Evolutionary conservation across 2,329 filamentous ascomycete species (phyloP).

Genomic region (Xylaria sp.): DNA sequence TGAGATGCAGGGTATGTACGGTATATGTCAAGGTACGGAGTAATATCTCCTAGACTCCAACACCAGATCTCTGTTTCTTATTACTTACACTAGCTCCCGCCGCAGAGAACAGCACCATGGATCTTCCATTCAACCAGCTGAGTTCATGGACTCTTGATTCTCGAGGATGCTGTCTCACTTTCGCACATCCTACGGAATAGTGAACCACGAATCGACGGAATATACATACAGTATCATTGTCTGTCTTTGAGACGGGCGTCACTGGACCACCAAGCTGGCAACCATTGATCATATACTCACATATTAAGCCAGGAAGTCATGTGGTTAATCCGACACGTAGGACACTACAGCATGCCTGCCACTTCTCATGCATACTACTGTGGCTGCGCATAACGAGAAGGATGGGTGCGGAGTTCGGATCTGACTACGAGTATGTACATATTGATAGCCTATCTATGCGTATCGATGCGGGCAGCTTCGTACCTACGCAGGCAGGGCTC

Average conservation of each 20-base stretch:
- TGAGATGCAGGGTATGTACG: too few species aligned
- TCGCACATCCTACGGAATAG: too few species aligned
- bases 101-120: neutral
- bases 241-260: neutral
- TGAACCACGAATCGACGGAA: too few species aligned
- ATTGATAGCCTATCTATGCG: neutral
- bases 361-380: slow-evolving; percentile 13
- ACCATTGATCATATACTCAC: neutral
- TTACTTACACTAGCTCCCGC: neutral
- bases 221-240: too few species aligned
- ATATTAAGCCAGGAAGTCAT: slow-evolving; percentile 11
- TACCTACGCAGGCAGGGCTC: neutral
- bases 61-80: neutral
- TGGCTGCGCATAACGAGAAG: slow-evolving; percentile 3
- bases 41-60: neutral
- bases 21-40: neutral
- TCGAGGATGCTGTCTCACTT: neutral
- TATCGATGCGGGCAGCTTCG: neutral
- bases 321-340: slow-evolving; percentile 20
- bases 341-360: slow-evolving; percentile 14
- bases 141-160: neutral
- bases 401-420: slow-evolving; percentile 12
- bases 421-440: slow-evolving; percentile 4
- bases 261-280: neutral
- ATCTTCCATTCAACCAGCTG: neutral